Evolutionary conservation across 1,284 basidiomycete genomes (phyloP), one percentile per base, ranked within the genome.

Genomic region (Chalciporus sp.): DNA sequence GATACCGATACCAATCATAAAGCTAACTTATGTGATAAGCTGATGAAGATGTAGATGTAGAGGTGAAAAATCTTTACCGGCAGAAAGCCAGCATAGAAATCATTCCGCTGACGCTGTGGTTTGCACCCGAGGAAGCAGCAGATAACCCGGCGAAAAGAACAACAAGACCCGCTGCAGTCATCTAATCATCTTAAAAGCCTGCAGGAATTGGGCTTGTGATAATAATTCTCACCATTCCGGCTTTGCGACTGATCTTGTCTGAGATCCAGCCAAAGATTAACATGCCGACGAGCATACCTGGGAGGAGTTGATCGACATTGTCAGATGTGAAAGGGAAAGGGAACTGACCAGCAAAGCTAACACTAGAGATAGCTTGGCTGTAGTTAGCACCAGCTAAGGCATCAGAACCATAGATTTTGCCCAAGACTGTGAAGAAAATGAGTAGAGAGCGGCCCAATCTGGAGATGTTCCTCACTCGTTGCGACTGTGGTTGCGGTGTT

Each of bases 221-320:
- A 9, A 40, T 19, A 10, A 14, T 6, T 60, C 80, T 61, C 58
- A 88, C 85, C 92, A 94, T 94, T 53, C 93, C 92, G 62, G 87
- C 88, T 66, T 95, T 95, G 51, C 95, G 84, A 8, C 94, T 94
- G 53, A 94, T 63, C 68, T 89, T 90, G 70, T 97, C 95, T 8
- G 90, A 91, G 52, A 94, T 73, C 67, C 85, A 92, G 23, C 88
- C 88, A 62, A 90, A 90, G 33, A 68, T 59, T 52, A 91, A 68
- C 88, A 90, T 90, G 42, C 89, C 94, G n/a, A 94, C 76, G 40
- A 96, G 74, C 12, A 90, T 94, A 17, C 68, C 67, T 69, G 42
- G 6, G 8, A 16, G 45, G 2, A 41, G 33, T 19, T 44, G 55
- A 10, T 49, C 45, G 49, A 46, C 11, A n/a, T 29, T 17, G 44